phyloP scores from a whole-genome alignment of 1,139 yeast species.

The Pneumocystis carinii region DNA sequence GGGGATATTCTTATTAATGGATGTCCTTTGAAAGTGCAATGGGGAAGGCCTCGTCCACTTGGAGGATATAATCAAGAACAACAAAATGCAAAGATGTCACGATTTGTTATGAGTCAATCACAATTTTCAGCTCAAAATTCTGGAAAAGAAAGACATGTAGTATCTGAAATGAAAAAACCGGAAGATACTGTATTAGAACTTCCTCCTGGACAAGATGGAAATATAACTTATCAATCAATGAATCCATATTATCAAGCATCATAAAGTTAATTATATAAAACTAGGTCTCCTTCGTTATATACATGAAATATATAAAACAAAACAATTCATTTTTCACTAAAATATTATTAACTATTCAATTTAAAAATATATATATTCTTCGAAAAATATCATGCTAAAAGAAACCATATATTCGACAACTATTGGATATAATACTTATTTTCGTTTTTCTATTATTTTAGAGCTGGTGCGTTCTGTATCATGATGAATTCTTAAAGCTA shows the following conservation, averaged over 20 bases:
- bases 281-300: not conserved
- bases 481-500: not conserved
- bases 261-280: not conserved
- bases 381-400: not conserved
- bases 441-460: not conserved
- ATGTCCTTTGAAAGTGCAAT: conserved; percentile 43
- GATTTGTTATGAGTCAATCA: not conserved
- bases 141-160: not conserved
- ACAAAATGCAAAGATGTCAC: not conserved
- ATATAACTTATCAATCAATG: not conserved
- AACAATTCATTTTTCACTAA: not conserved
- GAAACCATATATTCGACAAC: not conserved
- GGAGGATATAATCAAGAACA: conserved; percentile 17
- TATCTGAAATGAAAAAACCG: not conserved
- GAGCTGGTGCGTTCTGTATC: not conserved
- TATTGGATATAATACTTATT: not conserved
- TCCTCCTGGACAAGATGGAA: not conserved
- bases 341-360: not conserved
- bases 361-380: not conserved
- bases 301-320: not conserved
- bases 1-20: conserved; percentile 28
- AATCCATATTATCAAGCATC: not conserved
- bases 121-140: not conserved
- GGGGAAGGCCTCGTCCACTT: conserved; percentile 46
- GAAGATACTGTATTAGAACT: not conserved